Percentiles rank a stretch among this genome's conserved stretches.
phyloP scores from a whole-genome alignment of 176 grass and related monocot species.

The barley (Hordeum vulgare) region DNA sequence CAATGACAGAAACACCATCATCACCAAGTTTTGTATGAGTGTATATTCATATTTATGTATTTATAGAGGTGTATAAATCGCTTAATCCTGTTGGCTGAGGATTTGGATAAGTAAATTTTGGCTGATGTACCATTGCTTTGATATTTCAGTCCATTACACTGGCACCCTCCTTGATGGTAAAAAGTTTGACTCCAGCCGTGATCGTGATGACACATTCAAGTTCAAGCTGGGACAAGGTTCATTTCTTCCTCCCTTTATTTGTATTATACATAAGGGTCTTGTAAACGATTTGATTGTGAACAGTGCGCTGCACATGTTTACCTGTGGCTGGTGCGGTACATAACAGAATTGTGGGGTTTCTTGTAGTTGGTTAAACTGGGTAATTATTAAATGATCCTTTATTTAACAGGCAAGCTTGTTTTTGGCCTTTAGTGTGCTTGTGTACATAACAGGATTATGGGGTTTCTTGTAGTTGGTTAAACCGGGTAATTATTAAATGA shows the following conservation, averaged over 20 bases:
- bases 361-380: not conserved
- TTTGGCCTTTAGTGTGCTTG: not conserved
- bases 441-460: not conserved
- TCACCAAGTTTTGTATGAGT: not conserved
- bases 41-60: too few species aligned
- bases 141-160: slow-evolving; percentile 86
- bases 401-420: not conserved
- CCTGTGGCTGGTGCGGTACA: not conserved
- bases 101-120: not conserved
- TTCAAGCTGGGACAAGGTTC: slow-evolving; percentile 96
- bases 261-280: not conserved
- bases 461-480: not conserved
- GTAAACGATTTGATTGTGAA: not conserved
- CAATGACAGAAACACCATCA: not conserved
- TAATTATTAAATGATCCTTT: not conserved
- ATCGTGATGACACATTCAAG: slow-evolving; percentile 74
- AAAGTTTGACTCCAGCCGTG: slow-evolving; percentile 94
- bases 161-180: slow-evolving; percentile 96
- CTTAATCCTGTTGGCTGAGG: not conserved
- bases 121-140: slow-evolving; percentile 12
- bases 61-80: too few species aligned
- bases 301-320: not conserved
- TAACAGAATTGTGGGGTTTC: not conserved
- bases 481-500: not conserved
- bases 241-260: not conserved